phyloP scores from a whole-genome alignment of 768 basidiomycete genomes.

The Lactarius tabidus region DNA sequence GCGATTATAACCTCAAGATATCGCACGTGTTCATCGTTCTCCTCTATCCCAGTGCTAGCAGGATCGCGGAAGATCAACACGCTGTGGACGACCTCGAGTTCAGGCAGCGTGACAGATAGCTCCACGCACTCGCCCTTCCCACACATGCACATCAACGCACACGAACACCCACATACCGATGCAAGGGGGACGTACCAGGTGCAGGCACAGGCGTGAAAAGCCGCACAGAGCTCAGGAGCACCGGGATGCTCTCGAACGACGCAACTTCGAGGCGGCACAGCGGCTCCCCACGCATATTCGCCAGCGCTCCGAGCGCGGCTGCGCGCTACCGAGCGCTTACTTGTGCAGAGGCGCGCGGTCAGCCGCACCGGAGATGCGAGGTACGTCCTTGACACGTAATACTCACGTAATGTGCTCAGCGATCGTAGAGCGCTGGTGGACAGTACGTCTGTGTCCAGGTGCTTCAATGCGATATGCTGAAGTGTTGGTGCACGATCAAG shows the following conservation, averaged over 20 bases:
- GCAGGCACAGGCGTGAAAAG: background rate
- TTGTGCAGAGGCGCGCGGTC: background rate
- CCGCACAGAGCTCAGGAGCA: background rate
- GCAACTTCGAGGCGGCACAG: background rate
- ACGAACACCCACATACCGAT: background rate
- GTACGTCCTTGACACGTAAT: background rate
- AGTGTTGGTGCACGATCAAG: no score
- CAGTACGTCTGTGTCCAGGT: background rate
- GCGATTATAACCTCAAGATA: background rate
- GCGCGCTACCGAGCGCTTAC: background rate
- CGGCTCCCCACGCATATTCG: background rate
- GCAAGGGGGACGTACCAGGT: background rate
- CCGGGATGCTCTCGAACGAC: background rate
- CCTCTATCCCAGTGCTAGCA: no score
- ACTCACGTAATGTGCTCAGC: constrained; percentile 28
- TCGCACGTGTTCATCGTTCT: constrained; percentile 1
- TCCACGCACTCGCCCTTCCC: background rate
- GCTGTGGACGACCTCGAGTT: constrained; percentile 1
- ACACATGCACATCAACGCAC: background rate
- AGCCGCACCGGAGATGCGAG: background rate
- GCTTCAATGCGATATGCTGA: no score
- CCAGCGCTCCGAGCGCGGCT: background rate
- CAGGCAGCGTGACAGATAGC: background rate
- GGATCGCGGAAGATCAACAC: constrained; percentile 1
- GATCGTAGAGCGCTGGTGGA: background rate